Percentiles rank a stretch among this genome's conserved stretches.
Evolutionary conservation across 106 monocot genomes (phyloP).

Genomic region (Phalaenopsis equestris): DNA sequence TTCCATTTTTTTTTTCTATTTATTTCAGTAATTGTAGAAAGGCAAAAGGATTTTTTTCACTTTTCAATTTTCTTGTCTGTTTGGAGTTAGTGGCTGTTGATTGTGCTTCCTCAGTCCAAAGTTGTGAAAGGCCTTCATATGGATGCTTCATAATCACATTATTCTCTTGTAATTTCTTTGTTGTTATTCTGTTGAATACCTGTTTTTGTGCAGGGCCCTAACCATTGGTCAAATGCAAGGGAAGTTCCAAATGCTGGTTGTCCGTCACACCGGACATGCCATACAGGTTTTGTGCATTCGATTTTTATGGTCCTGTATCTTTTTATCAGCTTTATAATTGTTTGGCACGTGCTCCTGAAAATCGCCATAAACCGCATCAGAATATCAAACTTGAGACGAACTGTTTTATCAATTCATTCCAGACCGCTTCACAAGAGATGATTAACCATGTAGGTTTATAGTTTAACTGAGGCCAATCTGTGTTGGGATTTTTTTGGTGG

Average conservation of each 20-base stretch:
- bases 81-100: neutral
- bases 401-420: neutral
- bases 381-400: neutral
- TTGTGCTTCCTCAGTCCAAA: neutral
- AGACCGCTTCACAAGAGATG: neutral
- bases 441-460: neutral
- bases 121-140: neutral
- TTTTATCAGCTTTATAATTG: neutral
- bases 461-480: neutral
- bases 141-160: neutral
- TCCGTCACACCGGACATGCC: slow-evolving; percentile 90
- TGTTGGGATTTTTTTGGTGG: neutral
- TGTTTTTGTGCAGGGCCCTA: slow-evolving; percentile 52
- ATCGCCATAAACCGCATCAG: neutral
- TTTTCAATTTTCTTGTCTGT: neutral
- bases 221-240: slow-evolving; percentile 99
- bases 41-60: neutral
- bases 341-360: neutral
- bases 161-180: neutral
- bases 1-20: neutral
- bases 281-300: slow-evolving; percentile 60
- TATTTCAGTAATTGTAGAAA: neutral
- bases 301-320: neutral
- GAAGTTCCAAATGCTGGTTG: slow-evolving; percentile 88
- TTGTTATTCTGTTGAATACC: neutral